Conservation (phyloP, 1,284 basidiomycete genomes). For the Papiliotrema nemorosa region DNA sequence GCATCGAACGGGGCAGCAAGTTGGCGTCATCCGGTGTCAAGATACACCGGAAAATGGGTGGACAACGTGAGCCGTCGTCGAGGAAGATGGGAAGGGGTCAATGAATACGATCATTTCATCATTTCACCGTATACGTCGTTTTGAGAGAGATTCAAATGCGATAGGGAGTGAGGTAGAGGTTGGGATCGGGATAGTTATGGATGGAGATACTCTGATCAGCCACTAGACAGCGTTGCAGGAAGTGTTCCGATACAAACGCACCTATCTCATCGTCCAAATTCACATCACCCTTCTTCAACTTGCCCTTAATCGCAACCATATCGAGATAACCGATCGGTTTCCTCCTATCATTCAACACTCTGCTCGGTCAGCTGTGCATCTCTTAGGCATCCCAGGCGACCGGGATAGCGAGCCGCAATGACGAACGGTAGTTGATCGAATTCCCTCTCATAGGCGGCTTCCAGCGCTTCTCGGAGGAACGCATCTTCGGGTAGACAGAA, state of each 20-base stretch:
- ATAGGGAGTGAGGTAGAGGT: no score
- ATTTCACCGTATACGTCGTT: no score
- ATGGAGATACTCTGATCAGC: no score
- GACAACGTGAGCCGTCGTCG: no score
- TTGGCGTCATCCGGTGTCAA: no score
- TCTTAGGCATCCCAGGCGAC: not conserved
- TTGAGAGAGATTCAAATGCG: no score
- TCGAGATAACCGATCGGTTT: conserved; percentile 79
- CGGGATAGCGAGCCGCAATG: not conserved
- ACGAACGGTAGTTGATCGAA: conserved; percentile 81
- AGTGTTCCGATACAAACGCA: conserved; percentile 53
- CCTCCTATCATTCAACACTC: conserved; percentile 67
- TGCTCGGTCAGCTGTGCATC: conserved; percentile 36
- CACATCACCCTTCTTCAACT: conserved; percentile 69
- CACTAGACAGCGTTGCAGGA: no score
- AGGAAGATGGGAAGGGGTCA: no score
- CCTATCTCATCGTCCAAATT: conserved; percentile 54
- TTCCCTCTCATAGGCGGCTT: conserved; percentile 82
- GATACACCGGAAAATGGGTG: no score
- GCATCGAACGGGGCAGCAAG: no score
- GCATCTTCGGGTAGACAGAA: conserved; percentile 74
- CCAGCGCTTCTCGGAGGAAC: conserved; percentile 67
- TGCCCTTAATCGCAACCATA: conserved; percentile 65
- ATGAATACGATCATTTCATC: no score
- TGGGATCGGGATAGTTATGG: no score